Evolutionary conservation across 2,329 filamentous ascomycete genomes (phyloP).

Genomic region (Orbilia oligospora): DNA sequence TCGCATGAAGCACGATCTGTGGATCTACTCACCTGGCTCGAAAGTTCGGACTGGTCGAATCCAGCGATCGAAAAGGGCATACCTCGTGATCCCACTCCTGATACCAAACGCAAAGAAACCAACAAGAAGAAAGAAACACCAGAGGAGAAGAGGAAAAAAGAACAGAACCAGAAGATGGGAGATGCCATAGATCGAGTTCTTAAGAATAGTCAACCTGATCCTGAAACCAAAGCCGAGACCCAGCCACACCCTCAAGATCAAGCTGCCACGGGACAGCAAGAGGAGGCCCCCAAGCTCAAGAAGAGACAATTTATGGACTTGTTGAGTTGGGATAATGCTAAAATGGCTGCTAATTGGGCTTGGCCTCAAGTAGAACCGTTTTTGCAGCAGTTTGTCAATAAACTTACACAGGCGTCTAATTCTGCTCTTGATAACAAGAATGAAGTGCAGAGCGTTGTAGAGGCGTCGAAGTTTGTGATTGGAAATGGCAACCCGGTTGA

Average conservation of each 20-base stretch:
- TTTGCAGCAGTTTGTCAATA: constrained; percentile 54
- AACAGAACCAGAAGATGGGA: constrained; percentile 34
- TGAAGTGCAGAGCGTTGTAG: constrained; percentile 18
- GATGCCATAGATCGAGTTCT: constrained; percentile 38
- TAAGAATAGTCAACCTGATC: background rate
- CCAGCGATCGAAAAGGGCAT: constrained; percentile 28
- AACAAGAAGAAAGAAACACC: background rate
- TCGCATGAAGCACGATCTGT: constrained; percentile 50
- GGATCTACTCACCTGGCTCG: constrained; percentile 55
- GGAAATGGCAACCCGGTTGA: constrained; percentile 51
- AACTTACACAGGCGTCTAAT: constrained; percentile 38
- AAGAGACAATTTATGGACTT: constrained; percentile 42
- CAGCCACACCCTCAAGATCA: background rate
- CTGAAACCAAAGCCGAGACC: background rate
- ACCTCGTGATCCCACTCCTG: background rate
- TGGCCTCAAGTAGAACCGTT: constrained; percentile 46
- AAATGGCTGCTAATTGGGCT: constrained; percentile 28
- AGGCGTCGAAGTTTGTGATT: constrained; percentile 37
- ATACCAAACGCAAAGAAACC: background rate
- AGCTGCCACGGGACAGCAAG: background rate
- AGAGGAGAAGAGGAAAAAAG: constrained; percentile 30
- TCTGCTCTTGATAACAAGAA: constrained; percentile 33
- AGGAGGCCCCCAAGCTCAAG: constrained; percentile 11
- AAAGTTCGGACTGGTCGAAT: constrained; percentile 50
- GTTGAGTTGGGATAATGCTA: constrained; percentile 34